Percentiles rank a stretch among this genome's conserved stretches.
These are phyloP conservation scores for Massarina eburnea DNA, from an alignment of 2,329 filamentous ascomycete species.

Conservation along the genomic window DNA sequence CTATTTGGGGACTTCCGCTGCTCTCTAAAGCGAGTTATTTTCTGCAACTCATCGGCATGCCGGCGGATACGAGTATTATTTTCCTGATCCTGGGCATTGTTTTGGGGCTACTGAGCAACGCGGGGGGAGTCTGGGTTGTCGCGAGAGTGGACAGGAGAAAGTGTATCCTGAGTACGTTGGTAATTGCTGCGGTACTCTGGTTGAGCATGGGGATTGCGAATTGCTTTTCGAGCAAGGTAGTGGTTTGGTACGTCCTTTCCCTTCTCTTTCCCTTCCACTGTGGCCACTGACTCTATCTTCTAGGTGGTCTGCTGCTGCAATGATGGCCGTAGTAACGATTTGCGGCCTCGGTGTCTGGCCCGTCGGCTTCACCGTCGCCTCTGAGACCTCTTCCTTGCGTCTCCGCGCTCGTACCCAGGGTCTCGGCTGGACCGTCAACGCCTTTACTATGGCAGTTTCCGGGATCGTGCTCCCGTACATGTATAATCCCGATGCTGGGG, in stretches of 20 bases:
- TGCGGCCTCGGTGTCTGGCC: constrained; percentile 50
- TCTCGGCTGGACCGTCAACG: constrained; percentile 47
- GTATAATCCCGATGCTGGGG: constrained; percentile 51
- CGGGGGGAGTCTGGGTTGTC: constrained; percentile 49
- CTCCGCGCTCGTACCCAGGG: constrained; percentile 50
- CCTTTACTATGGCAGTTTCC: constrained; percentile 47
- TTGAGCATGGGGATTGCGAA: constrained; percentile 52
- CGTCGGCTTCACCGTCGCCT: constrained; percentile 45
- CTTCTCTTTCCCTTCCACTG: not conserved
- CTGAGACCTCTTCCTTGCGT: constrained; percentile 49
- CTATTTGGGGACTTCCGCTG: constrained; percentile 39
- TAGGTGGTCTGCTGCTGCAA: constrained; percentile 45
- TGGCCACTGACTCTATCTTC: too few species aligned
- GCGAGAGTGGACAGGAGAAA: constrained; percentile 45
- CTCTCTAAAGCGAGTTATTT: constrained; percentile 41
- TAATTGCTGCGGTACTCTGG: constrained; percentile 44
- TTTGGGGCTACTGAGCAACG: constrained; percentile 50
- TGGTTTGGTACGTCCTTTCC: constrained; percentile 42
- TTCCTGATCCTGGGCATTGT: constrained; percentile 52
- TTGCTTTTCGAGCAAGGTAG: constrained; percentile 43
- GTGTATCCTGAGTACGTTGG: constrained; percentile 43
- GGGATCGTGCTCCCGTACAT: constrained; percentile 55
- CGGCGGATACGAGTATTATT: constrained; percentile 38
- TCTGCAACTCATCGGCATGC: constrained; percentile 37
- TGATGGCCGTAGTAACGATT: constrained; percentile 50